Evolutionary conservation across 192 early-diverging fungal species (phyloP).

Genomic region (Dissophora ornata): DNA sequence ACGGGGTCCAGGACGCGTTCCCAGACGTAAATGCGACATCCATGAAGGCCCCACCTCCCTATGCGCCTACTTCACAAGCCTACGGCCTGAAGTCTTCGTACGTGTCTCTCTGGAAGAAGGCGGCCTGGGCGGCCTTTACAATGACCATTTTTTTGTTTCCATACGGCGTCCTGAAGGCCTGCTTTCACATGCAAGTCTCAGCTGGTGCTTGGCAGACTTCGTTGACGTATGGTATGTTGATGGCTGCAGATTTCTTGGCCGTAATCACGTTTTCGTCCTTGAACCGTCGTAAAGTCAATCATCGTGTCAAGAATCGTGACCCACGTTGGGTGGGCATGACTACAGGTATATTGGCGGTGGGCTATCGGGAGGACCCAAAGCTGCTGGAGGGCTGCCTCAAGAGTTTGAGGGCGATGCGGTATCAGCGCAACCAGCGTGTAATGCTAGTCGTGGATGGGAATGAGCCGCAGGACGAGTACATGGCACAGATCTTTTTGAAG

Average conservation of each 20-base stretch:
- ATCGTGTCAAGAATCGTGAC: slow-evolving; percentile 33
- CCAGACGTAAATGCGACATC: not conserved
- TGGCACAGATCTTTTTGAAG: slow-evolving; percentile 43
- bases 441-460: slow-evolving; percentile 44
- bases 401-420: slow-evolving; percentile 43
- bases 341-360: slow-evolving; percentile 48
- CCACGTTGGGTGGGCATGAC: slow-evolving; percentile 39
- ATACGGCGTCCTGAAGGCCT: slow-evolving; percentile 35
- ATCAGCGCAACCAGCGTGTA: slow-evolving; percentile 43
- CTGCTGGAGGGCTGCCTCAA: slow-evolving; percentile 47
- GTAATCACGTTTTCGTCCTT: slow-evolving; percentile 40
- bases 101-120: slow-evolving; percentile 47
- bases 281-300: slow-evolving; percentile 32
- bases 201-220: slow-evolving; percentile 52
- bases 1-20: not conserved
- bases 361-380: slow-evolving; percentile 45
- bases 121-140: slow-evolving; percentile 31
- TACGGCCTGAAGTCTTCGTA: slow-evolving; percentile 39
- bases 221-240: slow-evolving; percentile 49
- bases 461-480: slow-evolving; percentile 51
- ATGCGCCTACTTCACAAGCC: not conserved
- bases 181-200: slow-evolving; percentile 44
- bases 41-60: slow-evolving; percentile 8
- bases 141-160: slow-evolving; percentile 37
- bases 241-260: slow-evolving; percentile 43